Conservation (phyloP, 1,284 basidiomycete species). For the Peniophora sp. region DNA sequence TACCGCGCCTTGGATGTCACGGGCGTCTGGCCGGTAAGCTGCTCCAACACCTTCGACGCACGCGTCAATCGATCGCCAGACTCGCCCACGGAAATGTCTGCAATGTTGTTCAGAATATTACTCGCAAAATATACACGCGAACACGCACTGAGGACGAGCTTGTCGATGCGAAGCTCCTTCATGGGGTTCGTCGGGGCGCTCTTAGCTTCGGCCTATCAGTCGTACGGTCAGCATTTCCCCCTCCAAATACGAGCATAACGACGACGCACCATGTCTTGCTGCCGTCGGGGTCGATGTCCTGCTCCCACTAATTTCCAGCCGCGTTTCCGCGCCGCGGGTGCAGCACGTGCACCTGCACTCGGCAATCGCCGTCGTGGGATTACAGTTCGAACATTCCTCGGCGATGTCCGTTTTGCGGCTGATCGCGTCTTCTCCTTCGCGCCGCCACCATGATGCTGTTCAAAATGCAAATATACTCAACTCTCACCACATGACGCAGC, state of each 20-base stretch:
- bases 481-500: too few relatives aligned
- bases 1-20: slow-evolving; percentile 99
- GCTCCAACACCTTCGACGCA: slow-evolving; percentile 98
- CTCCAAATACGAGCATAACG: background rate
- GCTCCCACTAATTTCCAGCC: too few relatives aligned
- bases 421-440: too few relatives aligned
- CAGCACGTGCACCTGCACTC: slow-evolving; percentile 1
- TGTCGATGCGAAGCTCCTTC: slow-evolving; percentile 97
- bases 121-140: background rate
- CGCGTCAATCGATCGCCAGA: slow-evolving; percentile 98
- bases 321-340: too few relatives aligned
- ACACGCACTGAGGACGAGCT: slow-evolving; percentile 96
- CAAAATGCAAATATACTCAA: too few relatives aligned
- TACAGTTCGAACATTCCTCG: background rate
- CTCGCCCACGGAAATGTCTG: slow-evolving; percentile 99
- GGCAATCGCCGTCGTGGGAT: slow-evolving; percentile 4
- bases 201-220: slow-evolving; percentile 76
- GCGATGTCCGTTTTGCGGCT: too few relatives aligned
- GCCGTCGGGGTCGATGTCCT: background rate
- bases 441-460: too few relatives aligned
- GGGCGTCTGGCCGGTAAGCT: slow-evolving; percentile 98
- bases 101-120: slow-evolving; percentile 4
- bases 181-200: slow-evolving; percentile 86
- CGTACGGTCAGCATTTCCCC: background rate
- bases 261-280: slow-evolving; percentile 9